These are phyloP conservation scores for Nyssa sinensis DNA, from an alignment of 148 eudicot genomes.

Conservation along the genomic window DNA sequence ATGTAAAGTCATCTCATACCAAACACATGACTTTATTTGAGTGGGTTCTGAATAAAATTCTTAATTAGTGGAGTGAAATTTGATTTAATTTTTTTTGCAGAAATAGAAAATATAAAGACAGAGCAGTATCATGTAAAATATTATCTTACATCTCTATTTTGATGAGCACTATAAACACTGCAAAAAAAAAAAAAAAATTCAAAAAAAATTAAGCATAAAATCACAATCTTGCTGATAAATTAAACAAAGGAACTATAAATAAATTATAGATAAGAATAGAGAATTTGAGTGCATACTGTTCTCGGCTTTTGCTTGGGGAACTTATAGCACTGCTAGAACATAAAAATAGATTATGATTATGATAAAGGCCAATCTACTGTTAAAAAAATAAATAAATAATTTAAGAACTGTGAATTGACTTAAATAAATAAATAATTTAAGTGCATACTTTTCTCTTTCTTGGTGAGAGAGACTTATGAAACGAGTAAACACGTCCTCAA, in stretches of 20 bases:
- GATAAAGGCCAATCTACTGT: background rate
- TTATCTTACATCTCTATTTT: slow-evolving; percentile 36
- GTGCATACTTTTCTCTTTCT: slow-evolving; percentile 49
- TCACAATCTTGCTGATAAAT: background rate
- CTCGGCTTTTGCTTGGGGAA: background rate
- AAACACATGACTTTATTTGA: too few species aligned
- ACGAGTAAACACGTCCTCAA: slow-evolving; percentile 62
- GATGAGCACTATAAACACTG: slow-evolving; percentile 20
- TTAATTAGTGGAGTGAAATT: too few species aligned
- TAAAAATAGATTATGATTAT: background rate
- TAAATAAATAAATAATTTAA: background rate
- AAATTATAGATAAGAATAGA: background rate
- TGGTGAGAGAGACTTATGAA: slow-evolving; percentile 57
- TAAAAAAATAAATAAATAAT: background rate
- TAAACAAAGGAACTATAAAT: background rate
- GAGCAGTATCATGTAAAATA: too few species aligned
- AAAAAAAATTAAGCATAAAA: background rate
- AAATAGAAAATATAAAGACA: too few species aligned
- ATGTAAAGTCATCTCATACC: too few species aligned
- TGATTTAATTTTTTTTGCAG: too few species aligned
- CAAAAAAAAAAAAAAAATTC: background rate
- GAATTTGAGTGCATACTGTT: background rate
- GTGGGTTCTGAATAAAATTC: too few species aligned
- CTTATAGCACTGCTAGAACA: background rate
- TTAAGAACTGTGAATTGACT: background rate